Evolutionary conservation across 257 asterid genomes (phyloP).

Genomic region (Plantago ovata): DNA sequence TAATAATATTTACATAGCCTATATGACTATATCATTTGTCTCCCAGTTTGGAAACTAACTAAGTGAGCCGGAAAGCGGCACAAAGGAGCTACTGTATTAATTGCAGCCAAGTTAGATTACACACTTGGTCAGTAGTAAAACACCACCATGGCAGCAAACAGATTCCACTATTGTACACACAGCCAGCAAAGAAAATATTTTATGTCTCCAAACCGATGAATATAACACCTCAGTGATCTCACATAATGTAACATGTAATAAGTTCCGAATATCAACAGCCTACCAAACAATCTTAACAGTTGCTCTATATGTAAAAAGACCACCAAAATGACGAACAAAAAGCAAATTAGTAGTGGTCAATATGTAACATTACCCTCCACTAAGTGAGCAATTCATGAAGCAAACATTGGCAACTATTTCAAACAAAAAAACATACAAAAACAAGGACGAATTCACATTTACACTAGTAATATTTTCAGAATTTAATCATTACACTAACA

Average conservation of each 20-base stretch:
- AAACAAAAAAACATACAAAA: background rate
- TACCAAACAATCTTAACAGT: background rate
- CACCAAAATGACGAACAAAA: constrained; percentile 3
- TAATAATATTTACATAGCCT: background rate
- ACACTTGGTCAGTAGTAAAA: constrained; percentile 18
- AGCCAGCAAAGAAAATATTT: background rate
- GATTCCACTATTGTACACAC: constrained; percentile 18
- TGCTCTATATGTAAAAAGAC: constrained; percentile 3
- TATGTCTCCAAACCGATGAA: constrained; percentile 6
- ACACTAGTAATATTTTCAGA: too few species aligned
- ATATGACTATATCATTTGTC: background rate
- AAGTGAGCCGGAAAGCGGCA: constrained; percentile 2
- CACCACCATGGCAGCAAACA: constrained; percentile 7
- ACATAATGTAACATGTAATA: background rate
- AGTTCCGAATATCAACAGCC: background rate
- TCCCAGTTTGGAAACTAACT: background rate
- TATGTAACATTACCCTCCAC: too few species aligned
- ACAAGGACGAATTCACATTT: background rate
- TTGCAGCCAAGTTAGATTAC: constrained; percentile 7
- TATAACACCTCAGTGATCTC: background rate
- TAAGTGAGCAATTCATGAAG: too few species aligned
- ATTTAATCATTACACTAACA: too few species aligned
- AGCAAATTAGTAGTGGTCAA: background rate
- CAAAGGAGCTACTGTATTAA: background rate
- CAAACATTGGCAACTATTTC: constrained; percentile 15